Percentiles rank a stretch among this genome's conserved stretches.
Conservation (phyloP, 2,329 filamentous ascomycete genomes). For the Fusarium humuli region DNA sequence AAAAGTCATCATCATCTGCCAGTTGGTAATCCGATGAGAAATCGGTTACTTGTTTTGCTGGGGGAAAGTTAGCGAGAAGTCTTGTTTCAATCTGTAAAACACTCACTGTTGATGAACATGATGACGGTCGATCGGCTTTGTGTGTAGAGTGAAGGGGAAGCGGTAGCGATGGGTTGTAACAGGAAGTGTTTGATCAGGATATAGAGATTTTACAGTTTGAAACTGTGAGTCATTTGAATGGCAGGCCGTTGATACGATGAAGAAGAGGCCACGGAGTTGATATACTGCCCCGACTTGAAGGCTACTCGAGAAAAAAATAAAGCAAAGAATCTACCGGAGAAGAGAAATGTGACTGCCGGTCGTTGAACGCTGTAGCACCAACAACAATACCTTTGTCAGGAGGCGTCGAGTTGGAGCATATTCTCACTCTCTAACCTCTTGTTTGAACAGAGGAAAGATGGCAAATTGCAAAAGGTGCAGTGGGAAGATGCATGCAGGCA, state of each 20-base stretch:
- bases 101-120: not conserved
- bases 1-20: constrained; percentile 12
- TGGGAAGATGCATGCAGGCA: not conserved
- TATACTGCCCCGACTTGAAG: not conserved
- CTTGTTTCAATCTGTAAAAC: not conserved
- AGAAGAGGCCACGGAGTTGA: not conserved
- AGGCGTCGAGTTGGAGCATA: not conserved
- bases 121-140: not conserved
- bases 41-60: not conserved
- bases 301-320: not conserved
- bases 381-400: not conserved
- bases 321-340: not conserved
- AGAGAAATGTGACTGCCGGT: not conserved
- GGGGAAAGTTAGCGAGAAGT: not conserved
- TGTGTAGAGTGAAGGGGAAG: not conserved
- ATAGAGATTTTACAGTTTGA: not conserved
- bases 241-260: not conserved
- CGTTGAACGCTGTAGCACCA: not conserved
- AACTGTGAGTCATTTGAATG: not conserved
- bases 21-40: not conserved
- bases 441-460: not conserved
- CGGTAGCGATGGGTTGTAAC: not conserved
- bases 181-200: not conserved
- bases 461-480: not conserved
- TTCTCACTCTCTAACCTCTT: not conserved